phyloP scores from a whole-genome alignment of 257 asterid genomes.

The Cinchona pubescens region DNA sequence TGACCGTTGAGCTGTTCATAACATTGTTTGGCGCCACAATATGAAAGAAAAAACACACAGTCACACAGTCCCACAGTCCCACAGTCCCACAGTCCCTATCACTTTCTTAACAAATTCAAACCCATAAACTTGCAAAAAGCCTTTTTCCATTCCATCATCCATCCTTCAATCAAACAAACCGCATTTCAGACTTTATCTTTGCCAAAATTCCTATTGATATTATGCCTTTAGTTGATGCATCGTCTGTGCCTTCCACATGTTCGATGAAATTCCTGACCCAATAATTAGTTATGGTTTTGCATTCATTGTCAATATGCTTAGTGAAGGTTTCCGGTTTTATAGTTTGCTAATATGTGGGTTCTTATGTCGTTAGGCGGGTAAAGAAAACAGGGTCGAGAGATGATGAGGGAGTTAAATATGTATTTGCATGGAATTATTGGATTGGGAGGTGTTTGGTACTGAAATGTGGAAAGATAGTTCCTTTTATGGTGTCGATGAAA shows the following conservation, averaged over 20 bases:
- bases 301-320: neutral
- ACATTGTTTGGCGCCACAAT: slow-evolving; percentile 20
- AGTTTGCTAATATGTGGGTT: neutral
- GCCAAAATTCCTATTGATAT: neutral
- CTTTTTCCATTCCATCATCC: slow-evolving; percentile 1
- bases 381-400: neutral
- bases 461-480: neutral
- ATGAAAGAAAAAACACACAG: slow-evolving; percentile 10
- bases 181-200: slow-evolving; percentile 15
- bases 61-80: too few species aligned
- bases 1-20: neutral
- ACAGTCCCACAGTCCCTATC: neutral
- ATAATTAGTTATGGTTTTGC: neutral
- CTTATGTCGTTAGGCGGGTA: neutral
- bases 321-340: neutral
- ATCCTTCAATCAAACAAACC: slow-evolving; percentile 5
- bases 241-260: slow-evolving; percentile 10
- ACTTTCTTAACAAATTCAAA: slow-evolving; percentile 22
- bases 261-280: slow-evolving; percentile 22
- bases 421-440: neutral
- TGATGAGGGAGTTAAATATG: neutral
- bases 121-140: slow-evolving; percentile 11
- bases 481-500: neutral
- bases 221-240: neutral
- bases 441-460: neutral